A percentile compares a stretch with the other conserved stretches of the same genome.
Conservation (phyloP, 1,139 yeast species). For the Scheffersomyces segobiensis region DNA sequence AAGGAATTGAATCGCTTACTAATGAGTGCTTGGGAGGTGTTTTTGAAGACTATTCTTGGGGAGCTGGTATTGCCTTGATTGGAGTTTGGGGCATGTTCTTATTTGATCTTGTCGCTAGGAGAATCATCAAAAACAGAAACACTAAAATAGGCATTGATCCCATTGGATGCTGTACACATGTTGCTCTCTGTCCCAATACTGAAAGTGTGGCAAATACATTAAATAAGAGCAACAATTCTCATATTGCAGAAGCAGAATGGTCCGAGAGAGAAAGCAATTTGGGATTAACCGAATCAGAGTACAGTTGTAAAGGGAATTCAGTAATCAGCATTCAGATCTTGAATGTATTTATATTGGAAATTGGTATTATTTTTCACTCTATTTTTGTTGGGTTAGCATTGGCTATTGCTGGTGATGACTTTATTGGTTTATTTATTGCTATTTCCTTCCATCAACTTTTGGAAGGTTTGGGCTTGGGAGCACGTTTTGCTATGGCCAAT, state of each 20-base stretch:
- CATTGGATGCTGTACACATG: not conserved
- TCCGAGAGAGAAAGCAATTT: not conserved
- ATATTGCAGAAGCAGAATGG: not conserved
- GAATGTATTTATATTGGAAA: slow-evolving; percentile 33
- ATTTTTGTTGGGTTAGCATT: slow-evolving; percentile 42
- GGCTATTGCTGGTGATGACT: slow-evolving; percentile 41
- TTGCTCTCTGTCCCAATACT: not conserved
- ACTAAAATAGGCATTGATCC: not conserved
- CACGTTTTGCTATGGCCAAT: slow-evolving; percentile 36
- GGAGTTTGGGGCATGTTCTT: slow-evolving; percentile 36
- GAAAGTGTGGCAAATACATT: not conserved
- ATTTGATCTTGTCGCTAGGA: slow-evolving; percentile 29
- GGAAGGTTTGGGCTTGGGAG: slow-evolving; percentile 44
- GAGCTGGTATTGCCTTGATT: slow-evolving; percentile 41
- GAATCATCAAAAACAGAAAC: slow-evolving; percentile 1
- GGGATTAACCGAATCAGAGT: not conserved
- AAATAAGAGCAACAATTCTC: not conserved
- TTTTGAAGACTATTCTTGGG: slow-evolving; percentile 40
- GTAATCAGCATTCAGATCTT: slow-evolving; percentile 14
- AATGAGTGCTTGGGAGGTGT: slow-evolving; percentile 38
- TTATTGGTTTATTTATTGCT: slow-evolving; percentile 36
- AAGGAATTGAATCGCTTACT: slow-evolving; percentile 25
- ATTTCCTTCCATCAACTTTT: slow-evolving; percentile 43
- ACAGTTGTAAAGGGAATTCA: not conserved
- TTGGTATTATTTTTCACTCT: slow-evolving; percentile 43